These are phyloP conservation scores for Rhipidocladum racemiflorum DNA, from an alignment of 176 grass and related monocot species.

Conservation along the genomic window DNA sequence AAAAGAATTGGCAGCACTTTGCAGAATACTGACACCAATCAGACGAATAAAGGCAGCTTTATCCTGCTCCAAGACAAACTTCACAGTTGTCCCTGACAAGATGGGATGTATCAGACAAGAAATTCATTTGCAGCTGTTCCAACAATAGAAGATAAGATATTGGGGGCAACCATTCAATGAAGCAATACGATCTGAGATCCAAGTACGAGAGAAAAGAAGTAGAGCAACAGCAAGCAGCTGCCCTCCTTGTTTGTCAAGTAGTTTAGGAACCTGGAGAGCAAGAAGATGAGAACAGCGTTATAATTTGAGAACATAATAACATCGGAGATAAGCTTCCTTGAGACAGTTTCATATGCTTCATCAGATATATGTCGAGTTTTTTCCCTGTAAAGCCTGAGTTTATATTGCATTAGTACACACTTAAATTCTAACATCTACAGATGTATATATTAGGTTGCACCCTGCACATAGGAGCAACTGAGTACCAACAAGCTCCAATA, in stretches of 20 bases:
- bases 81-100: conserved; percentile 88
- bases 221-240: conserved; percentile 85
- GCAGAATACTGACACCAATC: conserved; percentile 91
- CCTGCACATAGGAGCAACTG: too few species aligned
- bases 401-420: conserved; percentile 4
- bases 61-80: conserved; percentile 96
- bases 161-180: conserved; percentile 70
- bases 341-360: conserved; percentile 12
- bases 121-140: conserved; percentile 29
- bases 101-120: conserved; percentile 38
- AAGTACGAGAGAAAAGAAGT: conserved; percentile 94
- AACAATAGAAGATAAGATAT: conserved; percentile 18
- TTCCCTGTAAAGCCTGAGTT: neutral
- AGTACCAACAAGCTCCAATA: conserved; percentile 2
- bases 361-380: neutral
- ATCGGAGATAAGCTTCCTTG: conserved; percentile 1
- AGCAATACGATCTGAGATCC: conserved; percentile 97
- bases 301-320: conserved; percentile 11
- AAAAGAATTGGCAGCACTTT: conserved; percentile 94
- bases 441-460: neutral
- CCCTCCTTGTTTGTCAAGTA: conserved; percentile 94
- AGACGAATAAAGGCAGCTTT: conserved; percentile 87
- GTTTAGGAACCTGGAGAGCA: conserved; percentile 68
- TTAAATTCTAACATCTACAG: conserved; percentile 3
- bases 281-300: conserved; percentile 32